Percentiles rank a stretch among this genome's conserved stretches.
Evolutionary conservation across 495 filamentous ascomycete genomes (phyloP).

Genomic region (Xylaria nigripes): DNA sequence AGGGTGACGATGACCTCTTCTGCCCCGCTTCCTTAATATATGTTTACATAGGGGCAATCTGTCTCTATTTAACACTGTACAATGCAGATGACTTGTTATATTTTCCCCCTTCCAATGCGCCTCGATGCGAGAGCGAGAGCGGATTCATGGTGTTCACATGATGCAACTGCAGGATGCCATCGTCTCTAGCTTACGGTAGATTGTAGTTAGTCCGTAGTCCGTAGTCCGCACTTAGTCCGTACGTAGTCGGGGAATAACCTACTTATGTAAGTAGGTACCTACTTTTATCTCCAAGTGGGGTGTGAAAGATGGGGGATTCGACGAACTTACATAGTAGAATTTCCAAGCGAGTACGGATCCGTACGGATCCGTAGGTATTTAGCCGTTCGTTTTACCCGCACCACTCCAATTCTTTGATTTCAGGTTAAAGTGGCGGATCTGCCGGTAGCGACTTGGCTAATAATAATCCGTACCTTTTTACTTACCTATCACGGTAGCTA

Average conservation of each 20-base stretch:
- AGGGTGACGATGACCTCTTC: background rate
- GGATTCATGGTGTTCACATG: conserved; percentile 1
- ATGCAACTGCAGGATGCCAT: background rate
- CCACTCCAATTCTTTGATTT: conserved; percentile 10
- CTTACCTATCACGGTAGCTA: no score
- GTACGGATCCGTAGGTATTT: conserved; percentile 4
- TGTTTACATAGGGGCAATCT: background rate
- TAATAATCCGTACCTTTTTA: no score
- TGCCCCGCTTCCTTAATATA: background rate
- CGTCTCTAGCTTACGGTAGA: background rate
- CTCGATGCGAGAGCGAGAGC: conserved; percentile 1
- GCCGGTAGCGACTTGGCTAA: no score
- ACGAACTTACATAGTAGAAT: no score
- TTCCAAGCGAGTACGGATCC: background rate
- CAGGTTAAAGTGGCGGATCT: no score
- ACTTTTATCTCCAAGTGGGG: background rate
- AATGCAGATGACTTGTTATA: no score
- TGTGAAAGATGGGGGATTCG: no score
- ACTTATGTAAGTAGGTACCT: background rate
- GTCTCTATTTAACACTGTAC: background rate
- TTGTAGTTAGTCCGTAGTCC: no score
- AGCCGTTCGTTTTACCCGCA: conserved; percentile 10
- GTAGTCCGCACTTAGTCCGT: no score
- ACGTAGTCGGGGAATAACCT: no score
- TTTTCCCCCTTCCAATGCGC: background rate